phyloP scores from a whole-genome alignment of 768 basidiomycete genomes.

The Leccinum obscurum region DNA sequence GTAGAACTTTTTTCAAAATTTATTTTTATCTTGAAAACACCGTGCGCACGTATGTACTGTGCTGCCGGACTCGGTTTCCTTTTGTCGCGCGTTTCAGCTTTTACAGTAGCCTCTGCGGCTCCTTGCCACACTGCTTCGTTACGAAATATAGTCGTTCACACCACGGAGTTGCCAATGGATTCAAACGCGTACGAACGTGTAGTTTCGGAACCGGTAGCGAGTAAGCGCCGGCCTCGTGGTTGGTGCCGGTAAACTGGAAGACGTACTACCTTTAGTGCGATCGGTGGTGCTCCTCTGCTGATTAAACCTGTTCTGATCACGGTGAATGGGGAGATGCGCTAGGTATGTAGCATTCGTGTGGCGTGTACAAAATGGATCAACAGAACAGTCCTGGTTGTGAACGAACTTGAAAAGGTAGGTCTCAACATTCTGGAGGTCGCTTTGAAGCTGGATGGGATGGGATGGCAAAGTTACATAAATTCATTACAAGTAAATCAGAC shows the following conservation, averaged over 20 bases:
- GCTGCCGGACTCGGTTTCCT: conserved; percentile 1
- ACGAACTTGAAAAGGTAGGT: neutral
- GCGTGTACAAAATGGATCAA: conserved; percentile 4
- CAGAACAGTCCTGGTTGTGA: neutral
- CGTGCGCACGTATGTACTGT: neutral
- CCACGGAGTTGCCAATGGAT: neutral
- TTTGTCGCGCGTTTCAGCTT: neutral
- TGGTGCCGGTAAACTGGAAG: neutral
- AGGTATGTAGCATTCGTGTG: conserved; percentile 6
- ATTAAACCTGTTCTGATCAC: neutral
- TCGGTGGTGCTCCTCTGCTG: neutral
- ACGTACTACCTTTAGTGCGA: neutral
- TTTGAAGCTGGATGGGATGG: conserved; percentile 2
- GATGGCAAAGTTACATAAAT: conserved; percentile 3
- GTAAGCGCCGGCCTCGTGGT: neutral
- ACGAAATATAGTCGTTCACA: neutral
- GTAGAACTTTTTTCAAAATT: neutral
- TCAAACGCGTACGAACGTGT: neutral
- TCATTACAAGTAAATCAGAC: conserved; percentile 16
- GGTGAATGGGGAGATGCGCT: neutral
- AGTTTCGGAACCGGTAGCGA: neutral
- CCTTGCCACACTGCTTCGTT: conserved; percentile 3
- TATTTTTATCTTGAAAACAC: neutral
- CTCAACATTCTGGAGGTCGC: neutral
- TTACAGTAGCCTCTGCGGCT: neutral